Base-by-base conservation (phyloP, 768 basidiomycete species). In the Jaapia argillacea region DNA sequence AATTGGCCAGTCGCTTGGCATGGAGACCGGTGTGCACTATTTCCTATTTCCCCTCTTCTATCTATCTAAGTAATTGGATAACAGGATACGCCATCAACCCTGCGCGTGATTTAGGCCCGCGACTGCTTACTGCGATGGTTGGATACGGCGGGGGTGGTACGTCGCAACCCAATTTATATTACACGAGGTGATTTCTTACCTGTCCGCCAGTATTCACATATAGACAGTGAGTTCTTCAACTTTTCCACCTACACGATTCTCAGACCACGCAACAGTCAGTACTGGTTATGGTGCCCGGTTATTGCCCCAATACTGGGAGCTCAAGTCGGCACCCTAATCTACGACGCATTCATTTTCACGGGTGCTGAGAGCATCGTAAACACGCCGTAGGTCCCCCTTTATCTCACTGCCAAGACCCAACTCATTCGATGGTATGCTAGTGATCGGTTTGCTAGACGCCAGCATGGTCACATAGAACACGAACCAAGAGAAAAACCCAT, bases 201-300 rank as follows among this genome's bases (percentile, higher is more conserved):
- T 1, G 70, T 57, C 56, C 54, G 70, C 45, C 62, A 65, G 70
- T 71, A 44, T 24, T 65, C 55, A 14, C 21, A 18, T 28, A 37
- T 24, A 12, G 5, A 28, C 14, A 44, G 4, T 22, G 6, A 38
- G 22, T 10, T 20, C 36, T 31, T 16, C 41, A 6, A 33, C 21
- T 24, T 43, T 27, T 23, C 14, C 33, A 24, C 14, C 25, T n/a
- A 20, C 12, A 52, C 56, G 6, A 55, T 57, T 43, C 53, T 25
- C 62, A 53, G n/a, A 43, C 53, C 37, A 21, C 37, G 13, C 37
- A 7, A 58, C 49, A 72, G 67, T 51, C 81, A 85, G 45, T 85
- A 84, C 53, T 85, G 81, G 82, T 47, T 85, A 26, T 85, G 83
- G 82, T 75, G 75, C 50, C 75, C 79, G 2, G 52, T 81, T 14